Evolutionary conservation across 495 filamentous ascomycete genomes (phyloP).

Genomic region (Letharia lupina): DNA sequence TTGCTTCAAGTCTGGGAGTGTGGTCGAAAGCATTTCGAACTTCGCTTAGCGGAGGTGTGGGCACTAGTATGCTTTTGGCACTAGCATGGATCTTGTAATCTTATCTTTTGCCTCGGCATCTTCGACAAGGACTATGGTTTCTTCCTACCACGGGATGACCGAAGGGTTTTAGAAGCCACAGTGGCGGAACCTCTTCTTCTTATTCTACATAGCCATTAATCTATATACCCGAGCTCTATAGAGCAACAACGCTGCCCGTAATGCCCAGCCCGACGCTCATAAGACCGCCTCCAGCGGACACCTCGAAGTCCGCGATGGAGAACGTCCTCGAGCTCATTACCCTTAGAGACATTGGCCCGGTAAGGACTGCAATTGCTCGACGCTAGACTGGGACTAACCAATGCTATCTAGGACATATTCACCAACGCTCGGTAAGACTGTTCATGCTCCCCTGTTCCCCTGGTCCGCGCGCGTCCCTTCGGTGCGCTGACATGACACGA

Average conservation of each 20-base stretch:
- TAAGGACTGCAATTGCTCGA: constrained; percentile 32
- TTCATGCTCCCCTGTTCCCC: too few species aligned
- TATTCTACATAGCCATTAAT: neutral
- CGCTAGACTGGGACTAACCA: neutral
- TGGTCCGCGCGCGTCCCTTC: neutral
- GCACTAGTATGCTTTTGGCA: constrained; percentile 6
- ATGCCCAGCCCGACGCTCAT: constrained; percentile 56
- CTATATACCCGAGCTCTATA: neutral
- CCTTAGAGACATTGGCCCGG: constrained; percentile 69
- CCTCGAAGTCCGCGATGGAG: constrained; percentile 73
- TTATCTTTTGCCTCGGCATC: constrained; percentile 14
- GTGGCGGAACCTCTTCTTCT: neutral
- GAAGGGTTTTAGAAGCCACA: neutral
- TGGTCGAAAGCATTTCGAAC: constrained; percentile 1
- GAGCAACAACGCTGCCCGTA: neutral
- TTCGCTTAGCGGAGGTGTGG: constrained; percentile 11
- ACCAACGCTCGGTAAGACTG: constrained; percentile 63
- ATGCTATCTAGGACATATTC: constrained; percentile 60
- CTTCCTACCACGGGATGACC: neutral
- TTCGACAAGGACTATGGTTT: neutral
- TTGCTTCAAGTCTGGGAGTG: neutral
- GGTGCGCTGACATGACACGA: constrained; percentile 3
- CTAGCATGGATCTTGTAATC: neutral
- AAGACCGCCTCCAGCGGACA: constrained; percentile 60
- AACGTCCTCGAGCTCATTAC: constrained; percentile 79